Percentiles rank a stretch among this genome's conserved stretches.
These are phyloP conservation scores for Ehretia macrophylla DNA, from an alignment of 257 asterid species.

Conservation along the genomic window DNA sequence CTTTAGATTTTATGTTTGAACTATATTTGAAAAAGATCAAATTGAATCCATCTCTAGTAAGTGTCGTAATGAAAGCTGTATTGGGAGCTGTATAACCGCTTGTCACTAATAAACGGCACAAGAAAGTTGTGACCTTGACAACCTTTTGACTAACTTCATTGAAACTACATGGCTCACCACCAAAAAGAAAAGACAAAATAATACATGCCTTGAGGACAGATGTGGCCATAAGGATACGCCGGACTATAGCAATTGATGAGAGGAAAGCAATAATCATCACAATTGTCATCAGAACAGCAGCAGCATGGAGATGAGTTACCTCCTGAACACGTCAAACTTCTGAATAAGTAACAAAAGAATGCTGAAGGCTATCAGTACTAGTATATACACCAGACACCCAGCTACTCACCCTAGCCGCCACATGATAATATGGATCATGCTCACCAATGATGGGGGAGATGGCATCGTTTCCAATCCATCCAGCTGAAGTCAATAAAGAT, in stretches of 20 bases:
- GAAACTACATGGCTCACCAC: no score
- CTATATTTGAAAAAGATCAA: no score
- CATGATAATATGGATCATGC: constrained; percentile 83
- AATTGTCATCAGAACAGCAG: constrained; percentile 76
- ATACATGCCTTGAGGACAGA: constrained; percentile 90
- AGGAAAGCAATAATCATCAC: constrained; percentile 76
- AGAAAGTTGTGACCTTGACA: no score
- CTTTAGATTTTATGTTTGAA: no score
- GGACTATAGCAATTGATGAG: constrained; percentile 85
- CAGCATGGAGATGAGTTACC: constrained; percentile 78
- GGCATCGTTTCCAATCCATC: constrained; percentile 95
- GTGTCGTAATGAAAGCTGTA: no score
- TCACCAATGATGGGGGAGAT: constrained; percentile 95
- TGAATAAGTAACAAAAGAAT: not conserved
- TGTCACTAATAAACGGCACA: no score
- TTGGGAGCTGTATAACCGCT: no score
- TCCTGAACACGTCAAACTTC: constrained; percentile 54
- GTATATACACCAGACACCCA: constrained; percentile 10
- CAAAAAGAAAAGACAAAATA: not conserved
- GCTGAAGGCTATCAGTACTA: not conserved
- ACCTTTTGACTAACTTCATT: no score
- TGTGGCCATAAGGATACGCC: constrained; percentile 96
- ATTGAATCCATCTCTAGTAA: no score
- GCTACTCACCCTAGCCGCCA: constrained; percentile 74
- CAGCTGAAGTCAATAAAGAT: constrained; percentile 53